Conservation (phyloP, 2,329 filamentous ascomycete species). For the Aureobasidium uvarum region DNA sequence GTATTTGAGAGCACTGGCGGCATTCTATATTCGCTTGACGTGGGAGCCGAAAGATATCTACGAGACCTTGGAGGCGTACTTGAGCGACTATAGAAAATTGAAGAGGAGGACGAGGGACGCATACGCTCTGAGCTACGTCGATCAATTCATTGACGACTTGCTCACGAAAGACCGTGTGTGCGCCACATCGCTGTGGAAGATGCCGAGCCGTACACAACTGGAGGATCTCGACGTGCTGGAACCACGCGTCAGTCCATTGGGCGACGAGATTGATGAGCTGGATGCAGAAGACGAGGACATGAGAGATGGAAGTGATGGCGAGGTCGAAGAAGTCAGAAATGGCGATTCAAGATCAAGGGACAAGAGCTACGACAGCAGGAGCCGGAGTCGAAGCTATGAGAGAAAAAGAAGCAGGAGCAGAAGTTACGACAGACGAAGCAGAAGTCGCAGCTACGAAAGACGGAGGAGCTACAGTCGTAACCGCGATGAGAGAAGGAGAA, state of each 20-base stretch:
- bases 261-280: conserved; percentile 69
- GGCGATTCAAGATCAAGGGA: conserved; percentile 25
- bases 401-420: conserved; percentile 19
- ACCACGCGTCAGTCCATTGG: conserved; percentile 77
- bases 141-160: conserved; percentile 91
- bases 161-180: conserved; percentile 86
- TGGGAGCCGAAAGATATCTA: conserved; percentile 81
- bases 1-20: conserved; percentile 83
- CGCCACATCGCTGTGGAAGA: conserved; percentile 87
- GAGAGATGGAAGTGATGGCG: conserved; percentile 34
- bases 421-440: conserved; percentile 10
- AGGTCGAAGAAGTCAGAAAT: conserved; percentile 31
- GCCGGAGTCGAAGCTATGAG: conserved; percentile 11
- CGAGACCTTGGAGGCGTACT: conserved; percentile 71
- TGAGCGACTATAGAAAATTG: conserved; percentile 81
- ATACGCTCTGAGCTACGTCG: conserved; percentile 74
- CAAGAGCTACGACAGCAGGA: conserved; percentile 18
- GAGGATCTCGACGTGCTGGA: conserved; percentile 90
- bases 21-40: conserved; percentile 90
- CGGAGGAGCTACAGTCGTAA: conserved; percentile 6
- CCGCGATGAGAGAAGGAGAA: background rate
- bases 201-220: conserved; percentile 75
- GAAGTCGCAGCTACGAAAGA: conserved; percentile 11
- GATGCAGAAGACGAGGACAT: conserved; percentile 53
- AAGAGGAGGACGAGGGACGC: conserved; percentile 71